phyloP scores from a whole-genome alignment of 345 rosid genomes.

The Pistacia atlantica region DNA sequence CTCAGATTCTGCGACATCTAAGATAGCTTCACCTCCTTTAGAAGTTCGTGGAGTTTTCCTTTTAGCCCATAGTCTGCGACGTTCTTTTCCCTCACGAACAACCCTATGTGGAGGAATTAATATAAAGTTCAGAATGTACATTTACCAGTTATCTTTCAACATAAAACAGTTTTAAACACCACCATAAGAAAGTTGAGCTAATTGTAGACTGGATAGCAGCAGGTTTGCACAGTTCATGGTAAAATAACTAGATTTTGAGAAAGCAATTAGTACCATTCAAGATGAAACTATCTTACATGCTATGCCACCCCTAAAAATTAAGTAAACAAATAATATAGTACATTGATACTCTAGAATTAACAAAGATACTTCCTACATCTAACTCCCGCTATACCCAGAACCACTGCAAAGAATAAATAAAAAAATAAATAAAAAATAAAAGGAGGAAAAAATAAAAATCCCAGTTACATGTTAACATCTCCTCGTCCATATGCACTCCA shows the following conservation, averaged over 20 bases:
- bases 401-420: no score
- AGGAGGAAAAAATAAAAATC: no score
- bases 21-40: slow-evolving; percentile 26
- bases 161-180: neutral
- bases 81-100: slow-evolving; percentile 74
- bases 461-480: neutral
- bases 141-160: neutral
- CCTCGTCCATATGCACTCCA: neutral
- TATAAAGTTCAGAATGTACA: neutral
- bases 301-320: neutral
- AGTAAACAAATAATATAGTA: neutral
- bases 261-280: no score
- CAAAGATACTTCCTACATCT: no score
- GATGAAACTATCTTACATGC: no score
- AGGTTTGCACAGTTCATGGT: neutral
- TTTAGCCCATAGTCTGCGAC: slow-evolving; percentile 65
- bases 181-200: neutral
- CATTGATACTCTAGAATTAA: neutral
- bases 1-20: slow-evolving; percentile 45
- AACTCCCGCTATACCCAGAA: neutral
- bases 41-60: slow-evolving; percentile 51
- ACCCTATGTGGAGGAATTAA: slow-evolving; percentile 34
- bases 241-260: no score
- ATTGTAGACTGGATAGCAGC: neutral
- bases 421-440: no score